These are phyloP conservation scores for Cymbopogon citratus DNA, from an alignment of 176 grass and related monocot genomes.

Conservation along the genomic window DNA sequence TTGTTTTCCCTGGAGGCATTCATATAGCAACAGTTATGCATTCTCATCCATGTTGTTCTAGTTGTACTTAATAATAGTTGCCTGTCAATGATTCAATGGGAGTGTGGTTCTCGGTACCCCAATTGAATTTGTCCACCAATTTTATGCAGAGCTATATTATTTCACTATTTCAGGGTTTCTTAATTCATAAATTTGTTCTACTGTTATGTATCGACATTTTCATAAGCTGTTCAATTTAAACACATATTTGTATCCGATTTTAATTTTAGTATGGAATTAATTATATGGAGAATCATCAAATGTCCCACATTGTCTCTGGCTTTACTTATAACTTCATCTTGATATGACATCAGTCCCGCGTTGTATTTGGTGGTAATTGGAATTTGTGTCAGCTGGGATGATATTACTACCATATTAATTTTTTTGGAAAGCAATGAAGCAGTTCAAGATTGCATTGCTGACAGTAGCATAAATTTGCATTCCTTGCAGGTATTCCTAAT, in stretches of 20 bases:
- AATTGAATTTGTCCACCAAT: background rate
- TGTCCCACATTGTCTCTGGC: background rate
- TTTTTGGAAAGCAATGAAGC: background rate
- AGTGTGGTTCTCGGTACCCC: background rate
- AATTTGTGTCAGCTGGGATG: background rate
- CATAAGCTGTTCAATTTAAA: background rate
- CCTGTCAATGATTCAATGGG: background rate
- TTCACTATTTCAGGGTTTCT: background rate
- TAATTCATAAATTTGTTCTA: background rate
- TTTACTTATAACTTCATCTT: background rate
- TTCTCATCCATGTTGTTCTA: background rate
- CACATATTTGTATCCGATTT: background rate
- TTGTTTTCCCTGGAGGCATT: background rate
- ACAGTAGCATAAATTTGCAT: conserved; percentile 15
- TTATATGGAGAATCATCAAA: background rate
- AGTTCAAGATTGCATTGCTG: background rate
- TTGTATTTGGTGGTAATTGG: background rate
- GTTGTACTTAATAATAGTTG: background rate
- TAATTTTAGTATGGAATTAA: background rate
- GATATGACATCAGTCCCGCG: background rate
- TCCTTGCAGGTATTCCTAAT: conserved; percentile 37
- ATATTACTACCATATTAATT: background rate
- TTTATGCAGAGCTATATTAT: background rate
- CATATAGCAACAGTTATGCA: background rate
- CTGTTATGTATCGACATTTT: background rate